A percentile compares a stretch with the other conserved stretches of the same genome.
phyloP scores from a whole-genome alignment of 2,329 filamentous ascomycete species.

The Pseudogymnoascus sp. region DNA sequence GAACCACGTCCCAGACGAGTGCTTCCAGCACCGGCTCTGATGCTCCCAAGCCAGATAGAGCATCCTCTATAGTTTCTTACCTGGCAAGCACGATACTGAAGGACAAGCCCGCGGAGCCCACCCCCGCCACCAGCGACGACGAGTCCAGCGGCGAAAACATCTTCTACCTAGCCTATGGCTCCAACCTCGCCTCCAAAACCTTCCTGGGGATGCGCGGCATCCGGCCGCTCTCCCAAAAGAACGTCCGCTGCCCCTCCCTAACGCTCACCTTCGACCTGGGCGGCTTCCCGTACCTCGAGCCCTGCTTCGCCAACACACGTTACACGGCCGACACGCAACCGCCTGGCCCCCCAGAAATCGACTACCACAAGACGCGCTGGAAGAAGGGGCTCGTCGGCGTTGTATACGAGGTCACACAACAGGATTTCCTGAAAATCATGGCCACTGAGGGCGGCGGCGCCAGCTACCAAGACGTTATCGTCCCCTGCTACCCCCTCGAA shows the following conservation, averaged over 20 bases:
- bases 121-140: conserved; percentile 12
- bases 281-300: conserved; percentile 78
- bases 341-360: conserved; percentile 15
- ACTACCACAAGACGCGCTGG: conserved; percentile 55
- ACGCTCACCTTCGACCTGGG: conserved; percentile 77
- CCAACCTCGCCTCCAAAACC: conserved; percentile 72
- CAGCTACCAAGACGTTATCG: conserved; percentile 74
- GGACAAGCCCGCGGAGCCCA: background rate
- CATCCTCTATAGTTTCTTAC: background rate
- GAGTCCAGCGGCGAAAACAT: conserved; percentile 38
- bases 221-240: conserved; percentile 68
- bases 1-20: background rate
- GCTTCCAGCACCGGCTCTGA: background rate
- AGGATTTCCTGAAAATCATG: conserved; percentile 79
- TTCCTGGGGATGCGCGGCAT: conserved; percentile 74
- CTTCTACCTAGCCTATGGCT: conserved; percentile 83
- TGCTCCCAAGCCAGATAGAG: background rate
- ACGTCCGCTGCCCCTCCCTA: conserved; percentile 72
- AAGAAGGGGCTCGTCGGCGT: conserved; percentile 79
- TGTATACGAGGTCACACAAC: conserved; percentile 83
- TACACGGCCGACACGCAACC: conserved; percentile 32
- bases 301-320: conserved; percentile 85
- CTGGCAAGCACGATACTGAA: background rate
- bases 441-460: conserved; percentile 82
- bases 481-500: conserved; percentile 67